Evolutionary conservation across 805 yeast genomes (phyloP).

Genomic region (Ogataea populi-albae): DNA sequence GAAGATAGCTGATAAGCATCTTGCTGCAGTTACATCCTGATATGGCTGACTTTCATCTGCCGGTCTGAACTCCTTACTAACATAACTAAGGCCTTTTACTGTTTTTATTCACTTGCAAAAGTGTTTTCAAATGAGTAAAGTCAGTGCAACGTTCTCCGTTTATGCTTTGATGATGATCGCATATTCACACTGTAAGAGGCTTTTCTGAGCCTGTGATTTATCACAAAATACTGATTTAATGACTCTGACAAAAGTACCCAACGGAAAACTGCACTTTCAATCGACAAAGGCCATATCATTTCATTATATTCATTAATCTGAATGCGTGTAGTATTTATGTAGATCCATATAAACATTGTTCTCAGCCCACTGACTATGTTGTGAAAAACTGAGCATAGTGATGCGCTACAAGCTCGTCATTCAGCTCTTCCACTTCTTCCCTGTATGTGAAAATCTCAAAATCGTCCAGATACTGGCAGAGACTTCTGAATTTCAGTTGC

Average conservation of each 20-base stretch:
- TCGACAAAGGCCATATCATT: background rate
- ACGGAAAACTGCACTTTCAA: background rate
- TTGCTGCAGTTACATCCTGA: no score
- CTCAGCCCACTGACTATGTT: no score
- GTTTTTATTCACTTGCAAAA: no score
- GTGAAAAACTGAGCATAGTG: no score
- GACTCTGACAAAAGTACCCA: conserved; percentile 38
- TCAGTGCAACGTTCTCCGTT: no score
- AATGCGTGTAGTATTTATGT: conserved; percentile 1
- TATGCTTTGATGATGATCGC: conserved; percentile 25
- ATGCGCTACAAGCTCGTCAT: conserved; percentile 17
- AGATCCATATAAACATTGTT: background rate
- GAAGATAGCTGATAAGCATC: conserved; percentile 38
- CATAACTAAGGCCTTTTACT: no score
- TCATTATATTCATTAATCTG: conserved; percentile 3
- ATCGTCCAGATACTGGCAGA: conserved; percentile 24
- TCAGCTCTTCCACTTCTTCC: conserved; percentile 19
- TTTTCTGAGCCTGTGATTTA: conserved; percentile 32
- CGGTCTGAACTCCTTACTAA: no score
- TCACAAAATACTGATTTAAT: conserved; percentile 51
- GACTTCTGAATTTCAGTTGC: background rate
- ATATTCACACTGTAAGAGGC: conserved; percentile 59
- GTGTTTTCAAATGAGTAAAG: no score
- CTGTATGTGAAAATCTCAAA: conserved; percentile 20
- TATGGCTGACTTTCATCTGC: no score